Percentiles rank a stretch among this genome's conserved stretches.
Evolutionary conservation across 345 rosid species (phyloP).

Genomic region (Lepidium africanum): DNA sequence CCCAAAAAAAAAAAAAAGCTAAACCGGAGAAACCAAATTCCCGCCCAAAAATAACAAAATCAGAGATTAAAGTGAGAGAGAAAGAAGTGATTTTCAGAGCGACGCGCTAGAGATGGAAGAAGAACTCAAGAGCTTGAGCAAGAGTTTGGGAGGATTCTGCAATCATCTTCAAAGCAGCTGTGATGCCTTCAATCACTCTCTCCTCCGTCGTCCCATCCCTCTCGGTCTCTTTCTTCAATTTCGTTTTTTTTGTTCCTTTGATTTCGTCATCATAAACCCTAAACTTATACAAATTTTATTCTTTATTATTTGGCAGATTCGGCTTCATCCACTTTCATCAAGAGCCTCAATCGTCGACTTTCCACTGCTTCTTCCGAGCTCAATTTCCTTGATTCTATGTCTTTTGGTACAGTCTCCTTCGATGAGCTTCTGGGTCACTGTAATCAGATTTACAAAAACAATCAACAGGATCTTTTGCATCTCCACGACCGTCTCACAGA

Average conservation of each 20-base stretch:
- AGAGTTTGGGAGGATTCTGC: conserved; percentile 56
- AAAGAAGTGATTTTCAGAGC: too few species aligned
- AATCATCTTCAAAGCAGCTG: conserved; percentile 59
- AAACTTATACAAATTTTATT: not conserved
- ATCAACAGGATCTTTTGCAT: conserved; percentile 36
- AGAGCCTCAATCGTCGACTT: conserved; percentile 62
- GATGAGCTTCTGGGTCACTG: conserved; percentile 86
- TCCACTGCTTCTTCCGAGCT: conserved; percentile 44
- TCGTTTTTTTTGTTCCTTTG: not conserved
- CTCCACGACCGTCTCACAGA: conserved; percentile 42
- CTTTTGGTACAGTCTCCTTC: conserved; percentile 73
- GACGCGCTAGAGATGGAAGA: conserved; percentile 42
- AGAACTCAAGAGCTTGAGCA: conserved; percentile 35
- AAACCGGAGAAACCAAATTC: not conserved
- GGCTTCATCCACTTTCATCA: conserved; percentile 73
- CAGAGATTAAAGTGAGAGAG: not conserved
- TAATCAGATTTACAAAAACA: conserved; percentile 50
- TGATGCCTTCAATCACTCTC: conserved; percentile 64
- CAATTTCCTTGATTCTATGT: conserved; percentile 61
- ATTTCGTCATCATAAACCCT: not conserved
- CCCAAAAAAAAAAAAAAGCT: not conserved
- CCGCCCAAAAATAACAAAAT: conserved; percentile 9
- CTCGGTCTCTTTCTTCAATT: conserved; percentile 33
- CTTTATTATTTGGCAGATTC: conserved; percentile 39
- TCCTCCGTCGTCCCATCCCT: conserved; percentile 78